A percentile compares a stretch with the other conserved stretches of the same genome.
These are phyloP conservation scores for Xylaria telfairii DNA, from an alignment of 495 filamentous ascomycete species.

Conservation along the genomic window DNA sequence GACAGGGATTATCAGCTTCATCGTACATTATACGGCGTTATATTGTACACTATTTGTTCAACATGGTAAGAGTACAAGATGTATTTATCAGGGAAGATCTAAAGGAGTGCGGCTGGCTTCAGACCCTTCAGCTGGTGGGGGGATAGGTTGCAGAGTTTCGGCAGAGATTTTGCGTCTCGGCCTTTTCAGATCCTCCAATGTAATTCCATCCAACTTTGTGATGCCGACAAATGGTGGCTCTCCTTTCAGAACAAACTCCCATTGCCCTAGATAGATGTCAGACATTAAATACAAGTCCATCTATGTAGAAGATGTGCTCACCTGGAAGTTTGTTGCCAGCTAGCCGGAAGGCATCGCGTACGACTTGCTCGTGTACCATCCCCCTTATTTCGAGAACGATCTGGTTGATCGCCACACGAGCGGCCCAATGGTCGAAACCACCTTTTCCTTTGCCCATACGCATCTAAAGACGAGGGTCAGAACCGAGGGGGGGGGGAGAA, in stretches of 20 bases:
- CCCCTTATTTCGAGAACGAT: conserved; percentile 93
- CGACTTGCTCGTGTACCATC: conserved; percentile 91
- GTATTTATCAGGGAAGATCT: conserved; percentile 29
- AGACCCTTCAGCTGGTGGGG: conserved; percentile 23
- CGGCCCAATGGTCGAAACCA: conserved; percentile 94
- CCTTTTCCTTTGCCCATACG: conserved; percentile 99
- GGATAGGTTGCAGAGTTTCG: conserved; percentile 25
- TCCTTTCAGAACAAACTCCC: conserved; percentile 93
- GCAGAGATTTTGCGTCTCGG: conserved; percentile 70
- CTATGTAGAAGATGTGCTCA: conserved; percentile 49
- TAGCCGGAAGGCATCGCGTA: conserved; percentile 90
- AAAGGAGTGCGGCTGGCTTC: conserved; percentile 30
- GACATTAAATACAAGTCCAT: background rate
- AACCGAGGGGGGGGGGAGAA: conserved; percentile 10
- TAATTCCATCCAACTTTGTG: conserved; percentile 89
- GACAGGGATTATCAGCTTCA: background rate
- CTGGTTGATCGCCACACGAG: conserved; percentile 83
- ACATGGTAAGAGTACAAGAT: background rate
- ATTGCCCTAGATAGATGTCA: conserved; percentile 66
- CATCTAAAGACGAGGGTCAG: conserved; percentile 47
- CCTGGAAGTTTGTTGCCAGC: conserved; percentile 95
- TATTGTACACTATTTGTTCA: conserved; percentile 16
- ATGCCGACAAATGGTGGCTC: conserved; percentile 89
- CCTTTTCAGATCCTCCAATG: conserved; percentile 77
- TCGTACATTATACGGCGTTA: conserved; percentile 11